Percentiles rank a stretch among this genome's conserved stretches.
phyloP scores from a whole-genome alignment of 2,329 filamentous ascomycete species.

The Calonectria hawksworthii region DNA sequence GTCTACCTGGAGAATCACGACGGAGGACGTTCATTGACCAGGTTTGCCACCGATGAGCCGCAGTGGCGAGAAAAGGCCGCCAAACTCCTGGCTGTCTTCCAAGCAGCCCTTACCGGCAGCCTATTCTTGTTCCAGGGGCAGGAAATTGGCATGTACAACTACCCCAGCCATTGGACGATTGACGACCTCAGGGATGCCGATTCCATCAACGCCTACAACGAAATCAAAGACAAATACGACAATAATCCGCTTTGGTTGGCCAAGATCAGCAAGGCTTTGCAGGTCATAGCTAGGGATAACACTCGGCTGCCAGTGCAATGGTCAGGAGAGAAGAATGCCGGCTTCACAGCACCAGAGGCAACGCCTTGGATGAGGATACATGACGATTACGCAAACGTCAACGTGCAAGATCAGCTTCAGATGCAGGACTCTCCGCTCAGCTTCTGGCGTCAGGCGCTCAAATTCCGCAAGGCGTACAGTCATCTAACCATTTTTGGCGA shows the following conservation, averaged over 20 bases:
- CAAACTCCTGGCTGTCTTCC: slow-evolving; percentile 67
- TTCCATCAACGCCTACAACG: background rate
- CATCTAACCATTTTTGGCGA: background rate
- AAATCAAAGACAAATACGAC: background rate
- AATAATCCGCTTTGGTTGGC: background rate
- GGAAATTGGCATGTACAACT: slow-evolving; percentile 72
- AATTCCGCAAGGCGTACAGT: background rate
- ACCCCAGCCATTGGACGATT: slow-evolving; percentile 62
- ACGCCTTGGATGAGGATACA: slow-evolving; percentile 5
- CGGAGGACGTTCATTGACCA: slow-evolving; percentile 67
- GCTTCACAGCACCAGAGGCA: background rate
- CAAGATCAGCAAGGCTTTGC: background rate
- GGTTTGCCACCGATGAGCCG: slow-evolving; percentile 51
- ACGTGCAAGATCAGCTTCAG: background rate
- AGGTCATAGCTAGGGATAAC: slow-evolving; percentile 3
- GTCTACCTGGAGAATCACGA: slow-evolving; percentile 77
- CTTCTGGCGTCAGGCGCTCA: background rate
- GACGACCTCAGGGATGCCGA: background rate
- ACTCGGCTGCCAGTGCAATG: background rate
- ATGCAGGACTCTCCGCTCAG: background rate
- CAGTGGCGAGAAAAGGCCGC: slow-evolving; percentile 54
- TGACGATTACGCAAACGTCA: background rate
- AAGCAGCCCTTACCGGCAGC: slow-evolving; percentile 57
- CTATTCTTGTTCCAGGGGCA: slow-evolving; percentile 73
- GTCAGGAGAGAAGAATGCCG: background rate